Conservation (phyloP, 768 basidiomycete genomes). For the Floccularia luteovirens region DNA sequence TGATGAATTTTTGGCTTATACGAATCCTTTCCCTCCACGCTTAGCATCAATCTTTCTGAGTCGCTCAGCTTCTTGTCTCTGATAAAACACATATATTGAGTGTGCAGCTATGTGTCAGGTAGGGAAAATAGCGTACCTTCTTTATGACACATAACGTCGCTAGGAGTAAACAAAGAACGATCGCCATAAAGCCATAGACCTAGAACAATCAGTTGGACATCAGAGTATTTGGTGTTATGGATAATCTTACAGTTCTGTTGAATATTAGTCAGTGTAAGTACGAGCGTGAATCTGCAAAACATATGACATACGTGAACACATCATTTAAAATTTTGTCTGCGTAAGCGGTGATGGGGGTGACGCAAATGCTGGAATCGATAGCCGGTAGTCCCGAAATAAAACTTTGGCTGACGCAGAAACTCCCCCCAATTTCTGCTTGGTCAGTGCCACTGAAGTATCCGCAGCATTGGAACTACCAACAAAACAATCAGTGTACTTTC, state of each 20-base stretch:
- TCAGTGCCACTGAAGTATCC: conserved; percentile 75
- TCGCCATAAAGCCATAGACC: conserved; percentile 81
- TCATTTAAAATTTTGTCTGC: conserved; percentile 73
- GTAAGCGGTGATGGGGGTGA: conserved; percentile 55
- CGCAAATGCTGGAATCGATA: conserved; percentile 50
- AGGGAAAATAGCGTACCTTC: conserved; percentile 33
- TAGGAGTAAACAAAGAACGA: conserved; percentile 68
- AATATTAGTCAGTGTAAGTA: conserved; percentile 1
- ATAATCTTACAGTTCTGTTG: conserved; percentile 34
- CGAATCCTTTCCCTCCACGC: conserved; percentile 81
- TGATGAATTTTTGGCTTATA: no score
- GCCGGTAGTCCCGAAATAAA: conserved; percentile 32
- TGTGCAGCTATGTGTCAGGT: not conserved
- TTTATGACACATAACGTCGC: conserved; percentile 85
- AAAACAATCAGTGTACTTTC: conserved; percentile 1
- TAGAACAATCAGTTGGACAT: conserved; percentile 15
- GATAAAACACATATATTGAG: conserved; percentile 8
- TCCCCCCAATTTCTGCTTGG: conserved; percentile 49
- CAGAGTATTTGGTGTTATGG: not conserved
- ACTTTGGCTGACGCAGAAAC: conserved; percentile 42
- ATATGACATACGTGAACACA: conserved; percentile 69
- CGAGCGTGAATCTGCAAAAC: not conserved
- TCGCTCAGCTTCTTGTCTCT: conserved; percentile 76
- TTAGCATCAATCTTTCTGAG: conserved; percentile 89
- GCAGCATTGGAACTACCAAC: conserved; percentile 68